Evolutionary conservation across 352 stramenopile genomes (phyloP), one percentile per base, ranked within the genome.

Genomic region (Thraustochytrium striatum): DNA sequence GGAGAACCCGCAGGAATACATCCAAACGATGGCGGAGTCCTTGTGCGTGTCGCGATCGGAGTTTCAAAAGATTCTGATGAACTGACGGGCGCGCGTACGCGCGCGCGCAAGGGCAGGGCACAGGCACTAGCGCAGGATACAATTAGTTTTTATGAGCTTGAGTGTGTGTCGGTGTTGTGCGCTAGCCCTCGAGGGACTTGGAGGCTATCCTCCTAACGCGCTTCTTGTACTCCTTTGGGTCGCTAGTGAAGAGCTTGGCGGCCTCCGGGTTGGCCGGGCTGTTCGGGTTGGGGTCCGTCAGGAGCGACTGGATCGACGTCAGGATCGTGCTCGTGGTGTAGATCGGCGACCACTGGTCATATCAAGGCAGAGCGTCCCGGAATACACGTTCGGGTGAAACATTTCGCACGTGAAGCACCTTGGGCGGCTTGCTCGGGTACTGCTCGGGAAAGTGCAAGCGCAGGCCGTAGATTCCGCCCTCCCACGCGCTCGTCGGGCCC

Each of bases 281-380:
- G 36, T 97, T 95, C 61, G 96, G 96, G 86, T 99, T 99, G 5
- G 96, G 97, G 86, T 99, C 96, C 82, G 93, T 98, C 69, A 99
- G 87, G 53, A 99, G 86, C 83, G 93, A 98, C 89, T 99, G 84
- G 84, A 99, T 99, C 75, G 65, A 75, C 8, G 65, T 75, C 32
- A 75, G 41, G 68, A 75, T 75, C 21, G 65, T 75, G 65, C 65
- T 75, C 11, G 65, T 75, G 13, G 65, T 75, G 41, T 75, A 75
- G 25, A 75, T 99, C 19, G 96, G 97, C 85, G 91, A 98, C 96
- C 96, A 99, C 85, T 99, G 95, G 87, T 99, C 98, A 99, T 99
- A 84, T 99, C 97, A 65, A 99, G 86, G 87, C 93, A 97, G 79
- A 98, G 39, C 39, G 55, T 80, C 5, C 70, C 70, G 32, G 55